phyloP scores from a whole-genome alignment of 208 protist genomes.

The Acanthamoeba castellanii region DNA sequence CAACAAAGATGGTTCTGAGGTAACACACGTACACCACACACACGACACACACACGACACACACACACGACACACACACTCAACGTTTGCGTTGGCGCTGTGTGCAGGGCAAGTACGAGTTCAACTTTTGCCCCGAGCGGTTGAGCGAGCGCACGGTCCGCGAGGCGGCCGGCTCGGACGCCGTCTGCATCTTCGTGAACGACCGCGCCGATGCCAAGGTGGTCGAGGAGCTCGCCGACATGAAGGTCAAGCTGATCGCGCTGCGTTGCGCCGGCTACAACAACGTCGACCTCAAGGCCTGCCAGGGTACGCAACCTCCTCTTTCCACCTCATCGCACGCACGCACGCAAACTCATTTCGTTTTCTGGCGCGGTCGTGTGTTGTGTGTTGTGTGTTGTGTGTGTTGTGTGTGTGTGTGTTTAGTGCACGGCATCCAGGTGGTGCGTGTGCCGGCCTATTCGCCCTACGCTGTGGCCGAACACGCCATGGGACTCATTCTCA shows the following conservation, averaged over 20 bases:
- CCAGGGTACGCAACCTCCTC: background rate
- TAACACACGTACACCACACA: background rate
- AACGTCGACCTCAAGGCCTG: slow-evolving; percentile 86
- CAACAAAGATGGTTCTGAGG: background rate
- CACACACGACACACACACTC: too few relatives aligned
- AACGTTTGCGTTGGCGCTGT: background rate
- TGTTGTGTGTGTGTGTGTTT: background rate
- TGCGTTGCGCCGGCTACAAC: slow-evolving; percentile 88
- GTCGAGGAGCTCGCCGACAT: slow-evolving; percentile 74
- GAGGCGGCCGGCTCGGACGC: slow-evolving; percentile 80
- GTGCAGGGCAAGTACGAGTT: slow-evolving; percentile 5
- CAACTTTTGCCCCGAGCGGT: slow-evolving; percentile 39
- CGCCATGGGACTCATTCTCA: slow-evolving; percentile 84
- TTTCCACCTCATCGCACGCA: slow-evolving; percentile 7
- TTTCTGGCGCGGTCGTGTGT: background rate
- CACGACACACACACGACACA: too few relatives aligned
- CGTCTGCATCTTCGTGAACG: slow-evolving; percentile 90
- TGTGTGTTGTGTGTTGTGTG: background rate
- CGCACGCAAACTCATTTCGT: too few relatives aligned
- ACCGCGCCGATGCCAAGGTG: slow-evolving; percentile 64
- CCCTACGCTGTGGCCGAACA: slow-evolving; percentile 89
- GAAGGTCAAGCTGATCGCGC: slow-evolving; percentile 82
- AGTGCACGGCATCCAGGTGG: slow-evolving; percentile 81
- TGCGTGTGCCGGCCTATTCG: slow-evolving; percentile 89
- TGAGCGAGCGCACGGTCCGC: slow-evolving; percentile 40